Percentiles rank a stretch among this genome's conserved stretches.
These are phyloP conservation scores for Yamadazyma oceani DNA, from an alignment of 1,139 yeast genomes.

Conservation along the genomic window DNA sequence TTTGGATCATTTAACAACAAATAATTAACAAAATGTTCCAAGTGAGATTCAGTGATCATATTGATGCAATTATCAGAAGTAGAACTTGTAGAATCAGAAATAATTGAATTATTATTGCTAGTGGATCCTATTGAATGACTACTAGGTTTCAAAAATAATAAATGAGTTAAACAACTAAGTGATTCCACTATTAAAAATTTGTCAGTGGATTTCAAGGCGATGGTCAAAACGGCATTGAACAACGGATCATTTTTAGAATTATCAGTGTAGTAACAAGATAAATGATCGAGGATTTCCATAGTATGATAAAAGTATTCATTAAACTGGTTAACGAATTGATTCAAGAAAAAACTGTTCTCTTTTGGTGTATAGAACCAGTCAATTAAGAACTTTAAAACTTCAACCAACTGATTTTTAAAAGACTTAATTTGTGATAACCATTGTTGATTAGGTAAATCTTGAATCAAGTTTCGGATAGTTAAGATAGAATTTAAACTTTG, in stretches of 20 bases:
- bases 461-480: constrained; percentile 75
- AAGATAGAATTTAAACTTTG: constrained; percentile 63
- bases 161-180: constrained; percentile 45
- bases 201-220: constrained; percentile 52
- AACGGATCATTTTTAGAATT: constrained; percentile 62
- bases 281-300: constrained; percentile 80
- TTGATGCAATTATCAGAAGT: constrained; percentile 44
- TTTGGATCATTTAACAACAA: constrained; percentile 41
- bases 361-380: constrained; percentile 34
- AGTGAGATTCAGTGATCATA: constrained; percentile 33
- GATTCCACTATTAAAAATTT: constrained; percentile 49
- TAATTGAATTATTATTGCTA: not conserved
- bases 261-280: constrained; percentile 80
- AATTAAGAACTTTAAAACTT: constrained; percentile 49
- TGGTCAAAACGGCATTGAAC: constrained; percentile 49
- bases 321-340: constrained; percentile 38
- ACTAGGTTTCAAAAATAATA: constrained; percentile 24
- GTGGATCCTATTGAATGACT: not conserved
- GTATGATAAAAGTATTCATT: constrained; percentile 67
- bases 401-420: constrained; percentile 47
- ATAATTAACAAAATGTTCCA: constrained; percentile 30
- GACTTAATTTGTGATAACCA: constrained; percentile 58
- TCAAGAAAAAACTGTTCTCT: constrained; percentile 17
- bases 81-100: no score
- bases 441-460: constrained; percentile 82